These are phyloP conservation scores for Podospora comata DNA, from an alignment of 495 filamentous ascomycete species.

Conservation along the genomic window DNA sequence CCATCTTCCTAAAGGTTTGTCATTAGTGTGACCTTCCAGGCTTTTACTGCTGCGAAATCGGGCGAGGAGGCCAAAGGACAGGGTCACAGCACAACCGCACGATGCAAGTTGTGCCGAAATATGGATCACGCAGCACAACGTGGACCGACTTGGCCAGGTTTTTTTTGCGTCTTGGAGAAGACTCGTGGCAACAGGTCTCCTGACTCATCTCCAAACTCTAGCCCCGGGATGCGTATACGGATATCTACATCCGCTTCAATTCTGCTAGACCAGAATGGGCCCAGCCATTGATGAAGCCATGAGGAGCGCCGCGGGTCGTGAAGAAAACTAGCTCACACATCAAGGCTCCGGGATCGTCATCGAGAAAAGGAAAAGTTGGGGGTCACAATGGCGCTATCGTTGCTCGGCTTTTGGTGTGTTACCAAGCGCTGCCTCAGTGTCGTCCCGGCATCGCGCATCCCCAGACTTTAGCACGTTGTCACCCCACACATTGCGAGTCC, in stretches of 20 bases:
- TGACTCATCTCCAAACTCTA: not conserved
- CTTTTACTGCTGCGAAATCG: not conserved
- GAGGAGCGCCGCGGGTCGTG: not conserved
- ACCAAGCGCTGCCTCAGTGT: not conserved
- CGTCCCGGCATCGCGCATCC: not conserved
- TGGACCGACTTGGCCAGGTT: not conserved
- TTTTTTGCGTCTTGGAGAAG: not conserved
- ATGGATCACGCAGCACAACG: not conserved
- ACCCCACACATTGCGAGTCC: conserved; percentile 8
- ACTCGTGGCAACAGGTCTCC: not conserved
- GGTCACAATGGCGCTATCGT: conserved; percentile 2
- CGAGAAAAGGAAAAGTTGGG: not conserved
- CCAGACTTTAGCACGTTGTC: conserved; percentile 6
- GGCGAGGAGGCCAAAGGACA: not conserved
- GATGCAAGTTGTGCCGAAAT: not conserved
- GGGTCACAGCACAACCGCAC: not conserved
- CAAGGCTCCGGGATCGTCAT: not conserved
- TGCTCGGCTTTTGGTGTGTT: not conserved
- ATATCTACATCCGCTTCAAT: not conserved
- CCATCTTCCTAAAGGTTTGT: not conserved
- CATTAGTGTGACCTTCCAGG: not conserved
- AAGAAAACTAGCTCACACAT: conserved; percentile 2
- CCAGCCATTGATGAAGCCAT: not conserved
- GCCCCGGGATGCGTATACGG: not conserved
- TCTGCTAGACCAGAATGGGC: not conserved